These are phyloP conservation scores for Silene noctiflora DNA, from an alignment of 179 eudicot genomes.

Conservation along the genomic window DNA sequence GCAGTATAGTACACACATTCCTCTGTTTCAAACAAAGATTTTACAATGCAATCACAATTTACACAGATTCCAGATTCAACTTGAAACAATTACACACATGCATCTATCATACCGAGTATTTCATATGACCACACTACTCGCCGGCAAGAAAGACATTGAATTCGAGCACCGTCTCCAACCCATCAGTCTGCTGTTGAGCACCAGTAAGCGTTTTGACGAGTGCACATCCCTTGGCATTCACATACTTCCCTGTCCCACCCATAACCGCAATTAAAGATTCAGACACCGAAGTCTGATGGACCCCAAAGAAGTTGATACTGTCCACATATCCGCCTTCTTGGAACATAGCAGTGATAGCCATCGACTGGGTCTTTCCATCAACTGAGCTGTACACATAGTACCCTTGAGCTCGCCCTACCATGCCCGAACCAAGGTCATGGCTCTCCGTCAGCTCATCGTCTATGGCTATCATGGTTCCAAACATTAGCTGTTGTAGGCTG, in stretches of 20 bases:
- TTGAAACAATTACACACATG: no score
- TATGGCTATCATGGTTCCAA: slow-evolving; percentile 65
- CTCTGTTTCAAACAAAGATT: neutral
- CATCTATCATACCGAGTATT: no score
- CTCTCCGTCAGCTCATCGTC: slow-evolving; percentile 70
- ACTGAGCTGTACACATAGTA: slow-evolving; percentile 55
- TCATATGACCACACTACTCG: slow-evolving; percentile 8
- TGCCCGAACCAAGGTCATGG: slow-evolving; percentile 48
- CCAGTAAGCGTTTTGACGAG: slow-evolving; percentile 49
- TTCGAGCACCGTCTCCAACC: slow-evolving; percentile 34
- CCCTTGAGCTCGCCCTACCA: slow-evolving; percentile 66
- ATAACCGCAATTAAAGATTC: slow-evolving; percentile 62
- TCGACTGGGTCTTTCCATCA: slow-evolving; percentile 60
- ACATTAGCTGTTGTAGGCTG: slow-evolving; percentile 65
- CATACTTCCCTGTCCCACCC: slow-evolving; percentile 83
- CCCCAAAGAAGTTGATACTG: slow-evolving; percentile 57
- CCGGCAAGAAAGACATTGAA: slow-evolving; percentile 40
- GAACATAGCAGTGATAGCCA: slow-evolving; percentile 70
- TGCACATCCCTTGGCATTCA: slow-evolving; percentile 69
- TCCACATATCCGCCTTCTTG: slow-evolving; percentile 53
- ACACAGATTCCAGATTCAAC: no score
- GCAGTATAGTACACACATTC: slow-evolving; percentile 1
- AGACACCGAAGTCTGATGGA: slow-evolving; percentile 50
- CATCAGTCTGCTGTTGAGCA: slow-evolving; percentile 48
- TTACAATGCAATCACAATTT: neutral